Evolutionary conservation across 352 stramenopile species (phyloP).

Genomic region (Globisporangium abappressorium): DNA sequence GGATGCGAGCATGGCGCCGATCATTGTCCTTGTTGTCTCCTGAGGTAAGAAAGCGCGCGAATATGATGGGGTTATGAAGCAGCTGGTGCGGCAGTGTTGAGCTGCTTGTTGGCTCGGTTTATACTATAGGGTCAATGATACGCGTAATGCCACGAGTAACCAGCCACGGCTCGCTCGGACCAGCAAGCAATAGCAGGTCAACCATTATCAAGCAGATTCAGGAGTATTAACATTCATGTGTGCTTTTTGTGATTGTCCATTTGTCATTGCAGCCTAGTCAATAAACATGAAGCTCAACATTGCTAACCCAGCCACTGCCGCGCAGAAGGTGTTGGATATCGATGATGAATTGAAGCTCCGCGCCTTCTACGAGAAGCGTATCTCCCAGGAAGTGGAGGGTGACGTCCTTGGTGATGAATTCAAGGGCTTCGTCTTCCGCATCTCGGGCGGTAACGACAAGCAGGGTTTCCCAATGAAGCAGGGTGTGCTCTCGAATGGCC

Average conservation of each 20-base stretch:
- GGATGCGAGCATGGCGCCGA: neutral
- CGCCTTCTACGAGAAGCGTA: slow-evolving; percentile 99
- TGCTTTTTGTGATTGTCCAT: neutral
- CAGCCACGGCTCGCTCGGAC: neutral
- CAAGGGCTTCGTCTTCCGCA: slow-evolving; percentile 98
- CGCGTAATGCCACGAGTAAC: neutral
- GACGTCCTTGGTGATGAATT: slow-evolving; percentile 99
- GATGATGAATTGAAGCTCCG: slow-evolving; percentile 99
- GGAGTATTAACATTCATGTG: slow-evolving; percentile 1
- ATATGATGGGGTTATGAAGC: neutral
- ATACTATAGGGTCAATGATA: neutral
- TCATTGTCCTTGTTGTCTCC: slow-evolving; percentile 82
- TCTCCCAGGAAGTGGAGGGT: slow-evolving; percentile 99
- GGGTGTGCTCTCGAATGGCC: slow-evolving; percentile 98
- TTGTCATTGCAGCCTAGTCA: slow-evolving; percentile 29
- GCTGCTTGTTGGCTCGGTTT: neutral
- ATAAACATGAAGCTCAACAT: slow-evolving; percentile 99
- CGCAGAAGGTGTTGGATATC: slow-evolving; percentile 99
- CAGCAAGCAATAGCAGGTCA: neutral
- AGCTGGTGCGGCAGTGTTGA: neutral
- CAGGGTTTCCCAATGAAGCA: slow-evolving; percentile 99
- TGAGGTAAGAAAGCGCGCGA: slow-evolving; percentile 41
- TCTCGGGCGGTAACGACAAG: slow-evolving; percentile 99
- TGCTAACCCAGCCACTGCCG: slow-evolving; percentile 96
- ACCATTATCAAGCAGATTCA: neutral